These are phyloP conservation scores for Trametes gibbosa DNA, from an alignment of 768 basidiomycete genomes.

Conservation along the genomic window DNA sequence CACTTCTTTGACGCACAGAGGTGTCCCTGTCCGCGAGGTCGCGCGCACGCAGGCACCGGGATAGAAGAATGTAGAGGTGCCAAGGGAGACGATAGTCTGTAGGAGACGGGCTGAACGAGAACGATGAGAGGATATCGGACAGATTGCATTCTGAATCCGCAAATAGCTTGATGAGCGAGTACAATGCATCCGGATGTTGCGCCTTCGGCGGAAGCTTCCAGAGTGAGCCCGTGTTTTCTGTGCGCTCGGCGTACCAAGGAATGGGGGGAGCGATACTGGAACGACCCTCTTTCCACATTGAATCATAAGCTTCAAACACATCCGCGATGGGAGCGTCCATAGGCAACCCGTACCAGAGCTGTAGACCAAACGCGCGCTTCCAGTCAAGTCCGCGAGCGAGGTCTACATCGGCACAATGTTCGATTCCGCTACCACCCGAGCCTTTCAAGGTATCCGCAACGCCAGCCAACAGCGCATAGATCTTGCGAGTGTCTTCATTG, in stretches of 20 bases:
- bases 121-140: slow-evolving; percentile 66
- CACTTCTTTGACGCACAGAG: slow-evolving; percentile 35
- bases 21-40: slow-evolving; percentile 82
- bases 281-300: slow-evolving; percentile 36
- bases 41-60: slow-evolving; percentile 75
- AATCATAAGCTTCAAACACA: slow-evolving; percentile 62
- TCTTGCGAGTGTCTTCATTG: slow-evolving; percentile 62
- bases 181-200: slow-evolving; percentile 67
- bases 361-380: slow-evolving; percentile 89
- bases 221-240: slow-evolving; percentile 23
- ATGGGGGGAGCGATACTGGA: slow-evolving; percentile 49
- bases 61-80: slow-evolving; percentile 89
- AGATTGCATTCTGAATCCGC: slow-evolving; percentile 69
- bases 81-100: slow-evolving; percentile 84
- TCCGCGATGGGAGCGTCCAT: slow-evolving; percentile 69
- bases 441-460: slow-evolving; percentile 59
- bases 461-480: slow-evolving; percentile 85
- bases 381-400: slow-evolving; percentile 81
- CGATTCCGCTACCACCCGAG: slow-evolving; percentile 47
- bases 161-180: slow-evolving; percentile 75
- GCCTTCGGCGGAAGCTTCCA: slow-evolving; percentile 47
- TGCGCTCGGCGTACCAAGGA: slow-evolving; percentile 53
- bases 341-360: slow-evolving; percentile 82
- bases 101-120: slow-evolving; percentile 72
- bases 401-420: slow-evolving; percentile 54